Base-by-base conservation (phyloP, 2,329 filamentous ascomycete genomes). In the Daldinia sp. region DNA sequence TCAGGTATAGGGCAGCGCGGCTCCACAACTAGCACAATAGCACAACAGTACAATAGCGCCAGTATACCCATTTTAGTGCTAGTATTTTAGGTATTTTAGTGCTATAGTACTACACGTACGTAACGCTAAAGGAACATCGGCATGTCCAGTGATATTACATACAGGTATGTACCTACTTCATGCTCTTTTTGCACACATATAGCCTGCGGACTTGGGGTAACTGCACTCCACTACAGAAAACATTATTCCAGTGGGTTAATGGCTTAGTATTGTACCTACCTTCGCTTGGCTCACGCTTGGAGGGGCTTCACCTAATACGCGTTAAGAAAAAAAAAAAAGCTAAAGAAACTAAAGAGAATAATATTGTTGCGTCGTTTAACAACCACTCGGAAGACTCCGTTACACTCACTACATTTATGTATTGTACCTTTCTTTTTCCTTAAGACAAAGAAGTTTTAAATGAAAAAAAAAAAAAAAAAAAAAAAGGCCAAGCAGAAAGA, bases 281-380 rank as follows among this genome's bases (percentile, higher is more conserved):
- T 19, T 11, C 5, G 5, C 45, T 49, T 49, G 45, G 45, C 15
- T 19, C 21, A 13, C 45, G 8, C 25, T 32, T 13, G 15, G 25
- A 30, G 7, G 39, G 41, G 58, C 54, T 66, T 64, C 66, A 67
- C 63, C 63, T 64, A 60, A 68, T 61, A 67, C 62, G 58, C 43
- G 8, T 48, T 30, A 21, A n/a, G 35, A 11, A 43, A 29, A 21
- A 17, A 11, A 54, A 37, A n/a, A 50, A 15, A n/a, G n/a, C n/a
- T n/a, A n/a, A n/a, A n/a, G n/a, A n/a, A n/a, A n/a, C n/a, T n/a
- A n/a, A n/a, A n/a, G n/a, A n/a, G n/a, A n/a, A n/a, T n/a, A 50
- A 32, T 35, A 19, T 23, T 35, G 11, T 39, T 54, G 54, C 63
- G 53, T 70, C 68, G 68, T 72, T 69, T 68, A 69, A 48, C 64